Evolutionary conservation across 352 stramenopile genomes (phyloP).

Genomic region (Thraustotheca clavata): DNA sequence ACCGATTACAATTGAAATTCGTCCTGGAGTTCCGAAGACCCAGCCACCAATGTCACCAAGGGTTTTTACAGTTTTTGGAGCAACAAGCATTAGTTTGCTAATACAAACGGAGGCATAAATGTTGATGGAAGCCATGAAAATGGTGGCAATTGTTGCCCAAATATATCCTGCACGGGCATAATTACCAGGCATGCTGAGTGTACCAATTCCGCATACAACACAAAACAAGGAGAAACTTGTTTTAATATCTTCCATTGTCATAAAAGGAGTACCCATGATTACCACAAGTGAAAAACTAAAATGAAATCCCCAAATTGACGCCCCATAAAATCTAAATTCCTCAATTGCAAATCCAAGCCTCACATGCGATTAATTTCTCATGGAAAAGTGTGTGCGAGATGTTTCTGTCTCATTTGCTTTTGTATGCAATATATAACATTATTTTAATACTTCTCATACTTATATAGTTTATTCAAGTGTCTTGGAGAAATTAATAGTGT

Average conservation of each 20-base stretch:
- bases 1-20: slow-evolving; percentile 20
- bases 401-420: background rate
- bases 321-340: background rate
- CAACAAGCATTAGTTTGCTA: slow-evolving; percentile 48
- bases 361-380: background rate
- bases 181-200: slow-evolving; percentile 60
- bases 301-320: background rate
- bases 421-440: no score
- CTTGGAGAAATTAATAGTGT: no score
- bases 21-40: slow-evolving; percentile 38
- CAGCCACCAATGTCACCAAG: slow-evolving; percentile 53
- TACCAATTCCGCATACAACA: slow-evolving; percentile 58
- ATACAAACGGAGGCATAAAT: slow-evolving; percentile 47
- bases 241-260: slow-evolving; percentile 51
- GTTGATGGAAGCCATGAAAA: slow-evolving; percentile 63
- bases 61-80: slow-evolving; percentile 42
- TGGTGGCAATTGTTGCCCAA: slow-evolving; percentile 38
- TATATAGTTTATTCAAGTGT: no score
- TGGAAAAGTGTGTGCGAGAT: background rate
- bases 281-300: slow-evolving; percentile 1
- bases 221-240: slow-evolving; percentile 27
- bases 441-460: no score
- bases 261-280: slow-evolving; percentile 26
- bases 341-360: background rate
- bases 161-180: slow-evolving; percentile 46